Evolutionary conservation across 495 filamentous ascomycete species (phyloP), one percentile per base, ranked within the genome.

Genomic region (Tuber aestivum): DNA sequence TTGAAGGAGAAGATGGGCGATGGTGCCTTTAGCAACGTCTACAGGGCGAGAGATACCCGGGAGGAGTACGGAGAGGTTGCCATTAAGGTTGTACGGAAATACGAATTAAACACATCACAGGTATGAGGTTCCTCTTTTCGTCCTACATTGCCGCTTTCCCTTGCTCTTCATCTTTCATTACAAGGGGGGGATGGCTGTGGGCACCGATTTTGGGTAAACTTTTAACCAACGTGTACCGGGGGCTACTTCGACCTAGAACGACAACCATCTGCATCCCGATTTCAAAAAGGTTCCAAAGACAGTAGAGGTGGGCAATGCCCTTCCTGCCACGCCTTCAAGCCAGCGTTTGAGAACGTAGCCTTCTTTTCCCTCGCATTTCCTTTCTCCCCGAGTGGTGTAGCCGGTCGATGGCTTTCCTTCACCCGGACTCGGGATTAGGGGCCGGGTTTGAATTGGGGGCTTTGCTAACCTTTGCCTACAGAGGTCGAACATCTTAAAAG

Each of bases 81-180:
- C 69, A 98, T 99, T 88, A 99, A 99, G 83, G 95, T 99, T 37
- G 95, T 99, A 73, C 91, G 95, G 74, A 99, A 99, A 85, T 99
- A 92, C 82, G 96, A 99, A 86, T 97, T 99, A 92, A 98, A 97
- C 84, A 92, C 90, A 71, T 93, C 89, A 86, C 95, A 99, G 94
- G 95, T 99, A 89, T 87, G 92, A 89, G 79, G 75, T 73, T 82
- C 75, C 76, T 79, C 70, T 74, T 85, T 84, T 84, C 80, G 76
- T 81, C 83, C 76, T 78, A 76, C 71, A 76, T 72, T 77, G 41
- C 72, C 76, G 72, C 48, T 80, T 82, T 77, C 74, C 77, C 42
- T 75, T 76, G 79, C 83, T 80, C 73, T 84, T 81, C 75, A 56
- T 69, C 41, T 78, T 69, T 41, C 69, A 45, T 71, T 70, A 72